Conservation (phyloP, 495 filamentous ascomycete species). For the Penicillium ochrochloron region DNA sequence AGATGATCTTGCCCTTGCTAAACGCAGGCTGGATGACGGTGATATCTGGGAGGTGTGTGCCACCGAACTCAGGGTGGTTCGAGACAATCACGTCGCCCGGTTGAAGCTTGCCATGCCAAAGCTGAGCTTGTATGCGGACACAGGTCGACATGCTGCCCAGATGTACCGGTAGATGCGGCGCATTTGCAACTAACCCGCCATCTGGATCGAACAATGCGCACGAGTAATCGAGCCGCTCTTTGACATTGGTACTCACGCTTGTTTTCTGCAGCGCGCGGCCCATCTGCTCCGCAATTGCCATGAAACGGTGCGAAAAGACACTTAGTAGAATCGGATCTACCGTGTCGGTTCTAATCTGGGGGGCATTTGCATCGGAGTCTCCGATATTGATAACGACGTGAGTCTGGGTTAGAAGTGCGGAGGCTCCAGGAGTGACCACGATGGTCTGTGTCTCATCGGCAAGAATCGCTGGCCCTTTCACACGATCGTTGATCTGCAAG, state of each 20-base stretch:
- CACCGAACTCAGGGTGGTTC: conserved; percentile 93
- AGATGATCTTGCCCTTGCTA: conserved; percentile 68
- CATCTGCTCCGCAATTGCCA: conserved; percentile 54
- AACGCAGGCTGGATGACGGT: conserved; percentile 89
- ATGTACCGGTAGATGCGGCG: conserved; percentile 92
- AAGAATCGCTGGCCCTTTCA: conserved; percentile 83
- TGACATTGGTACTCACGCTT: conserved; percentile 46
- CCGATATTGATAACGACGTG: conserved; percentile 40
- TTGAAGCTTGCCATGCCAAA: conserved; percentile 85
- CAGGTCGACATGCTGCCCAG: conserved; percentile 77
- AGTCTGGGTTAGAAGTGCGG: conserved; percentile 38
- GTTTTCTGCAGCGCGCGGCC: conserved; percentile 48
- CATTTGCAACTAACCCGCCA: conserved; percentile 58
- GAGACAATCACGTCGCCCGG: conserved; percentile 91
- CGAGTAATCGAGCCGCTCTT: conserved; percentile 50
- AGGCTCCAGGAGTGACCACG: conserved; percentile 79
- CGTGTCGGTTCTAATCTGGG: conserved; percentile 34
- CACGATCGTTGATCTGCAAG: conserved; percentile 68
- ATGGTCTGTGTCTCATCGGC: conserved; percentile 95
- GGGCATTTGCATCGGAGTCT: conserved; percentile 48
- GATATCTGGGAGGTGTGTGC: conserved; percentile 87
- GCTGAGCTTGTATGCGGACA: conserved; percentile 67
- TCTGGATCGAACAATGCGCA: conserved; percentile 48
- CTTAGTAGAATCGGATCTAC: conserved; percentile 81
- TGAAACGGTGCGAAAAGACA: conserved; percentile 53